Percentiles rank a stretch among this genome's conserved stretches.
Evolutionary conservation across 164 flowering plant species (phyloP).

Genomic region (Vitis cinerea): DNA sequence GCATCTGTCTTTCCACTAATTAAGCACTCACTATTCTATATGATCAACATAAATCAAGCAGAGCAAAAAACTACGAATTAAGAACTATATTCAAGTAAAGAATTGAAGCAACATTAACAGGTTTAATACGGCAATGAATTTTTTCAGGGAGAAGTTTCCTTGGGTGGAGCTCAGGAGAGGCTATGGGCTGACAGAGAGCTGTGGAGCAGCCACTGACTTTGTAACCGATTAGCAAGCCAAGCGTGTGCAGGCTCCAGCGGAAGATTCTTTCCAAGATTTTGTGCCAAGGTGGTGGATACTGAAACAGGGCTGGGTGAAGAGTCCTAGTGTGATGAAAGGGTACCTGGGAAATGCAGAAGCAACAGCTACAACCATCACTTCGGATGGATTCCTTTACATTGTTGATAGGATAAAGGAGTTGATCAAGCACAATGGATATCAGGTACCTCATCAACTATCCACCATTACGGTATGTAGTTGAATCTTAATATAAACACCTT

Average conservation of each 20-base stretch:
- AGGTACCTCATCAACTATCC: constrained; percentile 23
- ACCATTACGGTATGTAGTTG: neutral
- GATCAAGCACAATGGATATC: constrained; percentile 78
- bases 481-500: neutral
- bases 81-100: too few species aligned
- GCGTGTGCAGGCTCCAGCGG: constrained; percentile 40
- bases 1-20: too few species aligned
- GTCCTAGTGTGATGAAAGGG: constrained; percentile 63
- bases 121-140: constrained; percentile 1
- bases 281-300: constrained; percentile 58
- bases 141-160: constrained; percentile 57
- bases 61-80: too few species aligned
- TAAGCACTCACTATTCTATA: too few species aligned
- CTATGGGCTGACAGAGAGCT: constrained; percentile 66
- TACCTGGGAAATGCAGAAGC: constrained; percentile 60
- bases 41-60: too few species aligned
- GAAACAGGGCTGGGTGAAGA: constrained; percentile 41
- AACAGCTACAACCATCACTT: constrained; percentile 39
- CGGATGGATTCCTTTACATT: constrained; percentile 55
- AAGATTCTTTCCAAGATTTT: constrained; percentile 39
- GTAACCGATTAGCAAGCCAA: constrained; percentile 26
- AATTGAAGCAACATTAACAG: too few species aligned
- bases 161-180: constrained; percentile 64
- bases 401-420: constrained; percentile 81
- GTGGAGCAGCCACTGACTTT: constrained; percentile 46